Conservation (phyloP, 1,139 yeast species). For the Chernovozyma aurita region DNA sequence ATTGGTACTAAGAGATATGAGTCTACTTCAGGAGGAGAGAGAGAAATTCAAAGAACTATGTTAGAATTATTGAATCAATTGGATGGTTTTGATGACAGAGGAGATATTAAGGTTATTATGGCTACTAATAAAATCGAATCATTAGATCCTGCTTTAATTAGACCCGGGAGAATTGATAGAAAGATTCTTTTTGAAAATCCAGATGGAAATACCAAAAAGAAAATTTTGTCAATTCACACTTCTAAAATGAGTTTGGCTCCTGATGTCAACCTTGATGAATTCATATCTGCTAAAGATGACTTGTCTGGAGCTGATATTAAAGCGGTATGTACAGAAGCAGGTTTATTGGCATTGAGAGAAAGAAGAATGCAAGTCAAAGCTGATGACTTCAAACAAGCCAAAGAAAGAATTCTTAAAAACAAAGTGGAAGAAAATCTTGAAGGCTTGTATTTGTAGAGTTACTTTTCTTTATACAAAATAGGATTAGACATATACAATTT, state of each 20-base stretch:
- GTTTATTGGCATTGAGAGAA: constrained; percentile 90
- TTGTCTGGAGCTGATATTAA: constrained; percentile 97
- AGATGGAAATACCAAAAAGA: constrained; percentile 87
- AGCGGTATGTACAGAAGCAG: constrained; percentile 98
- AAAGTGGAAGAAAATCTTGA: constrained; percentile 96
- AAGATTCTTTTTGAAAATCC: constrained; percentile 96
- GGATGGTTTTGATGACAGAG: constrained; percentile 98
- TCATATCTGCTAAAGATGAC: constrained; percentile 91
- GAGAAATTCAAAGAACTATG: constrained; percentile 98
- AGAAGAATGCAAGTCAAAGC: constrained; percentile 98
- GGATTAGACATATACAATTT: too few species aligned
- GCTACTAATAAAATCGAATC: constrained; percentile 96
- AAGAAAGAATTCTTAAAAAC: constrained; percentile 95
- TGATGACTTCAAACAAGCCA: constrained; percentile 90
- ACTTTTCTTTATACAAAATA: background rate
- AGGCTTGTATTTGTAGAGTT: constrained; percentile 78
- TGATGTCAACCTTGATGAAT: constrained; percentile 86
- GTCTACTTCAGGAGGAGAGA: constrained; percentile 93
- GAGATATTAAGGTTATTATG: constrained; percentile 98
- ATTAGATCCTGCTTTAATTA: constrained; percentile 93
- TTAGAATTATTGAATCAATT: constrained; percentile 92
- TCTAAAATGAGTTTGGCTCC: constrained; percentile 87
- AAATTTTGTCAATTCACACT: constrained; percentile 90
- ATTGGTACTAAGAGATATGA: constrained; percentile 97
- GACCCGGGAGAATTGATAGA: constrained; percentile 99